Percentiles rank a stretch among this genome's conserved stretches.
These are phyloP conservation scores for Bipolaris zeicola DNA, from an alignment of 2,329 filamentous ascomycete species.

Conservation along the genomic window DNA sequence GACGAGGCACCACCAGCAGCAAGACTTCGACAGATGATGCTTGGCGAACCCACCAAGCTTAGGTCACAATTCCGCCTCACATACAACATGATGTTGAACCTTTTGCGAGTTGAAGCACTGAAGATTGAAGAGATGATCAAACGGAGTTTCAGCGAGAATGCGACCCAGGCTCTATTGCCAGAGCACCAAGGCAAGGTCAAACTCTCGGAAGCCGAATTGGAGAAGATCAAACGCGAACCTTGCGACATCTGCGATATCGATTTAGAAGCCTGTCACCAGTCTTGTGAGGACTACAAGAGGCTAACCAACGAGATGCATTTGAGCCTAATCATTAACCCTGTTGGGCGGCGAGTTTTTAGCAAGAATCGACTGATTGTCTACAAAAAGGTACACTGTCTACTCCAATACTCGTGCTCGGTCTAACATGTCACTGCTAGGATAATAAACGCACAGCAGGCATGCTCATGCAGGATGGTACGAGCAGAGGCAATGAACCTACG, in stretches of 20 bases:
- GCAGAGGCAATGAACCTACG: slow-evolving; percentile 68
- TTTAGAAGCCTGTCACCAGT: slow-evolving; percentile 80
- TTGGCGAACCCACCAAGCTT: slow-evolving; percentile 93
- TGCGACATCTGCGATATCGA: slow-evolving; percentile 82
- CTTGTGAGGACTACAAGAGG: slow-evolving; percentile 77
- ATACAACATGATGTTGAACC: slow-evolving; percentile 99
- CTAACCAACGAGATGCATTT: slow-evolving; percentile 82
- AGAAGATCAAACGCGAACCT: slow-evolving; percentile 83
- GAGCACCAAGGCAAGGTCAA: slow-evolving; percentile 96
- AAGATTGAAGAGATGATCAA: slow-evolving; percentile 99
- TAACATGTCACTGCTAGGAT: slow-evolving; percentile 57
- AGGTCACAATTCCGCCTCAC: slow-evolving; percentile 95
- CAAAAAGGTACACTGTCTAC: slow-evolving; percentile 58
- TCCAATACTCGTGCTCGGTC: slow-evolving; percentile 16
- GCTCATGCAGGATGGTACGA: slow-evolving; percentile 75
- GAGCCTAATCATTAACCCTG: slow-evolving; percentile 75
- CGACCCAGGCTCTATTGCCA: slow-evolving; percentile 89
- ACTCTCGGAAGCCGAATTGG: slow-evolving; percentile 86
- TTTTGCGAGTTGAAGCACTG: slow-evolving; percentile 90
- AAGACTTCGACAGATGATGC: slow-evolving; percentile 88
- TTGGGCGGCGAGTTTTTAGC: slow-evolving; percentile 79
- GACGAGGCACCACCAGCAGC: slow-evolving; percentile 88
- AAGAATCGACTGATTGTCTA: slow-evolving; percentile 81
- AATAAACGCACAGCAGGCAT: slow-evolving; percentile 83
- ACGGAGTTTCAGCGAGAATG: slow-evolving; percentile 97